These are phyloP conservation scores for Trichophyton schoenleinii DNA, from an alignment of 2,329 filamentous ascomycete genomes.

Conservation along the genomic window DNA sequence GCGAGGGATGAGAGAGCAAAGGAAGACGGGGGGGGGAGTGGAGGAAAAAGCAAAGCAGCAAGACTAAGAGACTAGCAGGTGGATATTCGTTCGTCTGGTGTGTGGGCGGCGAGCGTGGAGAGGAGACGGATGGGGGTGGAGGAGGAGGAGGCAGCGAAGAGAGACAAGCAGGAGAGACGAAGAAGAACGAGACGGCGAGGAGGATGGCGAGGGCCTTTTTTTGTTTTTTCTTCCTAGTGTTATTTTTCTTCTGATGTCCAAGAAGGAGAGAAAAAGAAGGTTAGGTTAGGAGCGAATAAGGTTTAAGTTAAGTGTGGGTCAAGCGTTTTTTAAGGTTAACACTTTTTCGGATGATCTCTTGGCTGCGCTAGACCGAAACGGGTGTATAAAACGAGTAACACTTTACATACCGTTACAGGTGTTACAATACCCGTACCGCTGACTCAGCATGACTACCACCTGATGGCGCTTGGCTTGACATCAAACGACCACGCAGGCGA, in stretches of 20 bases:
- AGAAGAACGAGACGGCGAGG: neutral
- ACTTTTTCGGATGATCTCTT: conserved; percentile 2
- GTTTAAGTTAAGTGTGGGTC: conserved; percentile 1
- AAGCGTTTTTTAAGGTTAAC: conserved; percentile 3
- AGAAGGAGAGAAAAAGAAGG: neutral
- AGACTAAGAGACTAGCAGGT: neutral
- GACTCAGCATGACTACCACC: neutral
- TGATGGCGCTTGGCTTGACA: neutral
- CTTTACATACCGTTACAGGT: neutral
- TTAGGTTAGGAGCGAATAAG: conserved; percentile 1
- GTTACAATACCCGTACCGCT: neutral
- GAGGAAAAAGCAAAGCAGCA: neutral
- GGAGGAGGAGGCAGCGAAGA: neutral
- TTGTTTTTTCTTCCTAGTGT: neutral
- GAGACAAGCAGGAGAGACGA: neutral
- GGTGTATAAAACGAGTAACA: neutral
- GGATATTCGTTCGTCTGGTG: neutral
- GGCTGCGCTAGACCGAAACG: neutral
- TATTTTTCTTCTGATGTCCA: neutral
- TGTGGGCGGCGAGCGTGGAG: neutral
- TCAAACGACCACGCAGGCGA: neutral
- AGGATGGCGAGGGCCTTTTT: neutral
- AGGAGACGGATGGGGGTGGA: neutral
- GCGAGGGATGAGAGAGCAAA: neutral
- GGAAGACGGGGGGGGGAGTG: neutral